phyloP scores from a whole-genome alignment of 148 eudicot genomes.

The Hydrangea macrophylla region DNA sequence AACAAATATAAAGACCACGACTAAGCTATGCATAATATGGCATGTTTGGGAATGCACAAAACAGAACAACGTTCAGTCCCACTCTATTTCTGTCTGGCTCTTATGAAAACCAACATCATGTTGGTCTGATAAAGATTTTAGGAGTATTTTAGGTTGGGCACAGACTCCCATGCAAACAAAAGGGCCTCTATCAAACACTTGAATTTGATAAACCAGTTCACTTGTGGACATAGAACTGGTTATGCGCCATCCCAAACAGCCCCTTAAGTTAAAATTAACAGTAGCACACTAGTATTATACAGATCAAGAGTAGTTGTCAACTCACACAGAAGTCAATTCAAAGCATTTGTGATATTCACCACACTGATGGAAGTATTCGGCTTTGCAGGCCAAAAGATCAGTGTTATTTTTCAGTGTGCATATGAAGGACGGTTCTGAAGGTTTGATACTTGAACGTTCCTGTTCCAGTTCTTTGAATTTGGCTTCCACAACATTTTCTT shows the following conservation, averaged over 20 bases:
- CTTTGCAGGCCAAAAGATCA: slow-evolving; percentile 96
- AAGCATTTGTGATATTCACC: slow-evolving; percentile 99
- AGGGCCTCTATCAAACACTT: too few relatives aligned
- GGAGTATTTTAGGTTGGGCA: too few relatives aligned
- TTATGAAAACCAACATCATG: too few relatives aligned
- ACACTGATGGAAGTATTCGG: slow-evolving; percentile 95
- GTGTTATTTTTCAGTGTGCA: slow-evolving; percentile 76
- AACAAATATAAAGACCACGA: slow-evolving; percentile 17
- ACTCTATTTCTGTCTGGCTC: too few relatives aligned
- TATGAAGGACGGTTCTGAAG: slow-evolving; percentile 50
- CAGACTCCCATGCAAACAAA: too few relatives aligned
- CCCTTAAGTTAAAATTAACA: too few relatives aligned
- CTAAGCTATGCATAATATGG: neutral
- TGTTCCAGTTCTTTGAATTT: slow-evolving; percentile 79
- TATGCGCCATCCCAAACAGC: too few relatives aligned
- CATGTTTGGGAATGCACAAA: too few relatives aligned
- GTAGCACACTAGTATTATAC: neutral
- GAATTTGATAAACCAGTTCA: too few relatives aligned
- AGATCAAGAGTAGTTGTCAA: slow-evolving; percentile 2
- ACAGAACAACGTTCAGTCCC: too few relatives aligned
- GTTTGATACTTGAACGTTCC: slow-evolving; percentile 34
- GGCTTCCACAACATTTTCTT: slow-evolving; percentile 73
- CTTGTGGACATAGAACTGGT: too few relatives aligned
- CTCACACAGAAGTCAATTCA: slow-evolving; percentile 84
- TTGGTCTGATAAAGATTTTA: too few relatives aligned